These are phyloP conservation scores for Quillaja saponaria DNA, from an alignment of 306 rosid genomes.

Conservation along the genomic window DNA sequence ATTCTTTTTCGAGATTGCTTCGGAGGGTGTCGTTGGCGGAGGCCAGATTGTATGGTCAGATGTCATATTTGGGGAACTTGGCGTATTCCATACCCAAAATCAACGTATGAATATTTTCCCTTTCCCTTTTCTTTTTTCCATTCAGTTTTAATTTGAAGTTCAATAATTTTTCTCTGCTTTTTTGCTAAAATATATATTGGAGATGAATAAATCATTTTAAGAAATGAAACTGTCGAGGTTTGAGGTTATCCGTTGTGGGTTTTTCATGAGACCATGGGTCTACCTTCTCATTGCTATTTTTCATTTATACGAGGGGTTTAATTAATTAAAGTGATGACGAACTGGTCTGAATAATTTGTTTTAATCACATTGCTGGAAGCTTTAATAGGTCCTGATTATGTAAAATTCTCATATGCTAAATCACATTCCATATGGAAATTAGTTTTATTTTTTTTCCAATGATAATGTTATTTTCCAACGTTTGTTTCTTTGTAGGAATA, in stretches of 20 bases:
- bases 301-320: not conserved
- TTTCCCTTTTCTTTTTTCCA: not conserved
- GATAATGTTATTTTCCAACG: too few relatives aligned
- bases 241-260: not conserved
- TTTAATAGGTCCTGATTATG: not conserved
- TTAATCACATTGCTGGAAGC: constrained; percentile 18
- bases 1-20: constrained; percentile 71
- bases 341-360: constrained; percentile 13
- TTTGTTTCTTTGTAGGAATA: too few relatives aligned
- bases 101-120: constrained; percentile 48
- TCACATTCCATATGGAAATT: not conserved
- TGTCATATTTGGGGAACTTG: constrained; percentile 82
- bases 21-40: constrained; percentile 78
- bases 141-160: not conserved
- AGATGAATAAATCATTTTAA: not conserved
- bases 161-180: not conserved
- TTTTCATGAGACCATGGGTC: constrained; percentile 30
- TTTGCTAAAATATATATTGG: not conserved
- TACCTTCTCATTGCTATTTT: not conserved
- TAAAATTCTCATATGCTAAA: not conserved
- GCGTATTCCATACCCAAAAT: constrained; percentile 74
- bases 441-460: too few relatives aligned
- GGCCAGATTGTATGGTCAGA: constrained; percentile 74
- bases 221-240: not conserved
- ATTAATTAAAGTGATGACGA: not conserved